Evolutionary conservation across 2,329 filamentous ascomycete genomes (phyloP).

Genomic region (Calonectria ilicicola): DNA sequence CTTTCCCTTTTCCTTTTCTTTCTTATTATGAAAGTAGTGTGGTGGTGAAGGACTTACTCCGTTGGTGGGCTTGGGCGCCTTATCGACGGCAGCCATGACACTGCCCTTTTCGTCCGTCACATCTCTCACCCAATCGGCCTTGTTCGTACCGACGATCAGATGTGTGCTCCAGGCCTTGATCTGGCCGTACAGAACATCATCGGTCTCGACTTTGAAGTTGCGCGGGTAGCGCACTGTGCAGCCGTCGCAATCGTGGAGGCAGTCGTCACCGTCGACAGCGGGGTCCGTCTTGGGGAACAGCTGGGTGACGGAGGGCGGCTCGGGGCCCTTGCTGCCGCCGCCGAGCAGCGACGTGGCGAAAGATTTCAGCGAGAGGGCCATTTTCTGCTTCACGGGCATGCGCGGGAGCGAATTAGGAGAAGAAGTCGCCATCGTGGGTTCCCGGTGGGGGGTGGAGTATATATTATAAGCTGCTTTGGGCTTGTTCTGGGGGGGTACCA

Average conservation of each 20-base stretch:
- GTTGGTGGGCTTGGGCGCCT: slow-evolving; percentile 70
- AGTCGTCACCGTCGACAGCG: slow-evolving; percentile 88
- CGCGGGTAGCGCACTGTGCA: slow-evolving; percentile 84
- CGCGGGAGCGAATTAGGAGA: slow-evolving; percentile 36
- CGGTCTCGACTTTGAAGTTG: slow-evolving; percentile 78
- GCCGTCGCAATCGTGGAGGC: slow-evolving; percentile 84
- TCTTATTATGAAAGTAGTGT: neutral
- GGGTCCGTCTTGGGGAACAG: slow-evolving; percentile 83
- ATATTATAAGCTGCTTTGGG: slow-evolving; percentile 6
- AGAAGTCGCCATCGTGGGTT: slow-evolving; percentile 10
- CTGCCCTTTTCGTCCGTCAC: slow-evolving; percentile 89
- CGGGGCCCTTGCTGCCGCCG: slow-evolving; percentile 30
- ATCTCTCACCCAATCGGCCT: slow-evolving; percentile 93
- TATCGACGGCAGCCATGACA: slow-evolving; percentile 81
- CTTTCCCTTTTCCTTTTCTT: neutral
- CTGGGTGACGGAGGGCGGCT: slow-evolving; percentile 47
- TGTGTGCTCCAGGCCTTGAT: slow-evolving; percentile 92
- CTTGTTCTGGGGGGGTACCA: neutral
- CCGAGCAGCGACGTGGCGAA: slow-evolving; percentile 48
- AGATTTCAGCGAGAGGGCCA: slow-evolving; percentile 55
- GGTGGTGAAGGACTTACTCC: slow-evolving; percentile 66
- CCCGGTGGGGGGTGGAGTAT: neutral
- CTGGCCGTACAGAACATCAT: slow-evolving; percentile 84
- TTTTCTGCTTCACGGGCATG: slow-evolving; percentile 52
- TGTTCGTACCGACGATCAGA: slow-evolving; percentile 92